Evolutionary conservation across 2,329 filamentous ascomycete genomes (phyloP), one percentile per base, ranked within the genome.

Genomic region (Trichophyton simii): DNA sequence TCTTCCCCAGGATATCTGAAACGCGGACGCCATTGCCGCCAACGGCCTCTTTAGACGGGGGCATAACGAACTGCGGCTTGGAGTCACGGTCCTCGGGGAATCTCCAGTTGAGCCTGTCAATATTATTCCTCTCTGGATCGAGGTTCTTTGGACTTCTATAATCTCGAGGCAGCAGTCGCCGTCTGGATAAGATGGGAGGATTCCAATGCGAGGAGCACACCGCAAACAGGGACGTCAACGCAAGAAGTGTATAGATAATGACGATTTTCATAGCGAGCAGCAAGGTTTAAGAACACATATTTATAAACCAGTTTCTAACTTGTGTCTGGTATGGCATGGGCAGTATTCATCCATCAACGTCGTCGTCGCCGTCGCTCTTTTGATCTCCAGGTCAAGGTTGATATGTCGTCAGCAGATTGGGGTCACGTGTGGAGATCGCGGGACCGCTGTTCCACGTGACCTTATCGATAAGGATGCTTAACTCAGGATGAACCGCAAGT

Each of bases 1-100:
- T 85, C 66, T 86, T 86, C 44, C 88, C 87, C 66, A 96, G 85
- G 38, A 96, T 86, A 73, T 97, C 92, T 48, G 87, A 88, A 61
- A 97, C 83, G 63, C 89, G 83, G 36, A 92, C 82, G 57, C 78
- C 28, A 1, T 7, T 78, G 50, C 58, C 25, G 3, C 70, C 70
- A 69, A 76, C 64, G 60, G 58, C 62, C 11, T 44, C 11, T 25
- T 42, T 58, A 44, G 55, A 41, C 9, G 55, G 41, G 42, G 55
- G 55, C 36, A 44, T 42, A 25, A 42, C 55, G 36, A 22, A 41
- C 3, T 42, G 36, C 11, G 55, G 55, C 3, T 28, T 15, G 4
- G 55, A 18, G 55, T 42, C 22, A 22, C 34, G 36, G 36, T 58
- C 55, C 11, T 22, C n/a, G 1, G 34, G 22, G 28, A 36, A 22